Percentiles rank a stretch among this genome's conserved stretches.
Conservation (phyloP, 1,284 basidiomycete genomes). For the Omphalotus olearius region DNA sequence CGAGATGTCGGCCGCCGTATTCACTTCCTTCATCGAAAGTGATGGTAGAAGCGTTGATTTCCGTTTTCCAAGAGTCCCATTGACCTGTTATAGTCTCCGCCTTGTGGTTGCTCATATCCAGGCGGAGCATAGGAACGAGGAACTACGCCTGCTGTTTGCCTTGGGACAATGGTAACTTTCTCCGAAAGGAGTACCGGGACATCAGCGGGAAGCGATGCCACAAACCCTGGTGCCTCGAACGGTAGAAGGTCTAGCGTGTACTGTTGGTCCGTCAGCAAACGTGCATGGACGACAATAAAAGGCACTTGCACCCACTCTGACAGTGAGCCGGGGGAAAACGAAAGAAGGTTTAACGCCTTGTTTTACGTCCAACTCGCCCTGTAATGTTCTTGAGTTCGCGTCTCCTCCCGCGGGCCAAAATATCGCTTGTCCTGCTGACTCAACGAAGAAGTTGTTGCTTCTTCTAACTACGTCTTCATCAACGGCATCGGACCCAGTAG, state of each 20-base stretch:
- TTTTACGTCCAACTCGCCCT: constrained; percentile 49
- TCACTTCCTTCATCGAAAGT: not conserved
- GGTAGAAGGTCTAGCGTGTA: constrained; percentile 44
- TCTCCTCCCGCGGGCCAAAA: constrained; percentile 43
- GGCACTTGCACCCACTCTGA: constrained; percentile 35
- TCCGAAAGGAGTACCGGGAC: constrained; percentile 34
- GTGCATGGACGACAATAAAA: not conserved
- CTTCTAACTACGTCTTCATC: constrained; percentile 34
- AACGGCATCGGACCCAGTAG: constrained; percentile 42
- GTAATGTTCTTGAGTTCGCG: constrained; percentile 31
- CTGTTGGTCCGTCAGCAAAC: constrained; percentile 24
- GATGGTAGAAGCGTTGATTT: constrained; percentile 38
- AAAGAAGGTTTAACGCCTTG: constrained; percentile 47
- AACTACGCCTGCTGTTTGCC: constrained; percentile 35
- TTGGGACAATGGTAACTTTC: constrained; percentile 38
- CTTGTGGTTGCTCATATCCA: constrained; percentile 40
- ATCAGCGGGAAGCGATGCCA: constrained; percentile 19
- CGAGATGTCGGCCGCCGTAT: not conserved
- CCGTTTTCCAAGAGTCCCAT: constrained; percentile 53
- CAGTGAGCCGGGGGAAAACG: constrained; percentile 46
- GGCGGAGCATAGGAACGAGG: constrained; percentile 50
- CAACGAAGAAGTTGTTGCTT: constrained; percentile 43
- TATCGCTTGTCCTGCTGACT: constrained; percentile 36
- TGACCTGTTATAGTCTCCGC: constrained; percentile 46
- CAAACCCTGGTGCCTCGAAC: constrained; percentile 43